Conservation (phyloP, 2,329 filamentous ascomycete species). For the Monilinia vaccinii-corymbosi region DNA sequence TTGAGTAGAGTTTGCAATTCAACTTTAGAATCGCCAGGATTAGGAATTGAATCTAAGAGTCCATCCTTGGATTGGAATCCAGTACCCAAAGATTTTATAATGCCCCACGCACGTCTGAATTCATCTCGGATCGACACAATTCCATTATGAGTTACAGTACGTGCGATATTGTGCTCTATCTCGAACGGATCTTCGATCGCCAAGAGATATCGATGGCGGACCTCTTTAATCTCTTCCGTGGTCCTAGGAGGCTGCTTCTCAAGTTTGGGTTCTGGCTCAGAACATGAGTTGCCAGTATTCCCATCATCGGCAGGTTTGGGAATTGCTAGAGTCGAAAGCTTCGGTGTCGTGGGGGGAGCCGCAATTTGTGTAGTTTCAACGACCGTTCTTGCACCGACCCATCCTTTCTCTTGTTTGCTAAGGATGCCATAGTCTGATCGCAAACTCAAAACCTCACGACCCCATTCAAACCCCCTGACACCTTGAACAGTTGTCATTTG, state of each 20-base stretch:
- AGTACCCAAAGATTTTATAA: conserved; percentile 47
- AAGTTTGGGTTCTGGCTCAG: conserved; percentile 9
- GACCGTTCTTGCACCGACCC: conserved; percentile 73
- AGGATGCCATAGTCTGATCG: conserved; percentile 62
- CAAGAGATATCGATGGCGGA: conserved; percentile 73
- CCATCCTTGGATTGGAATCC: conserved; percentile 25
- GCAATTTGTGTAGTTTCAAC: conserved; percentile 40
- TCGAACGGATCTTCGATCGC: conserved; percentile 92
- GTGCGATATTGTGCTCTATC: conserved; percentile 75
- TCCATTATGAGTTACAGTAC: conserved; percentile 75
- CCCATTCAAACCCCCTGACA: conserved; percentile 67
- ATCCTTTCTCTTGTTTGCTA: conserved; percentile 70
- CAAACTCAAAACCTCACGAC: conserved; percentile 67
- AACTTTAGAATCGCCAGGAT: conserved; percentile 9
- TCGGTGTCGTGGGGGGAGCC: conserved; percentile 18
- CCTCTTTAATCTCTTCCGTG: conserved; percentile 45
- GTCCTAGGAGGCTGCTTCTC: conserved; percentile 16
- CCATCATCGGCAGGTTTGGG: not conserved
- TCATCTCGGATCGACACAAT: conserved; percentile 78
- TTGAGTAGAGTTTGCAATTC: conserved; percentile 19
- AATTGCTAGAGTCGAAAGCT: not conserved
- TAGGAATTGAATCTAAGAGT: conserved; percentile 19
- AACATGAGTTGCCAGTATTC: not conserved
- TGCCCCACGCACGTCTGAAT: conserved; percentile 69
- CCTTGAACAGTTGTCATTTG: conserved; percentile 41